Evolutionary conservation across 495 filamentous ascomycete genomes (phyloP), one percentile per base, ranked within the genome.

Genomic region (Penicillium taxi): DNA sequence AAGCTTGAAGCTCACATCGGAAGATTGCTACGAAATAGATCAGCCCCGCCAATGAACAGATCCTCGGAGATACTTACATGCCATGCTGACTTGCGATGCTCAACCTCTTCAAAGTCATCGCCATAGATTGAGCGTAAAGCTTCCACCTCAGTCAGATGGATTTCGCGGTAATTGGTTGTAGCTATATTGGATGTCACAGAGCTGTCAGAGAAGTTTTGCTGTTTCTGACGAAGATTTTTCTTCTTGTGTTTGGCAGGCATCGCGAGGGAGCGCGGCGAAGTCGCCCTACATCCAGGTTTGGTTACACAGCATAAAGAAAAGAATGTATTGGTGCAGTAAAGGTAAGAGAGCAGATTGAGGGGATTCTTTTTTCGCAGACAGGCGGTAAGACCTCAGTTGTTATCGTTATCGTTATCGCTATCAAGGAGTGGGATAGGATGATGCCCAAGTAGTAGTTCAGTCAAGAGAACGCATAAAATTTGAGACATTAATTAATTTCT

Each of bases 91-190:
- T 74, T 74, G 51, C 80, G 77, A 18, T 74, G 64, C 44, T 78
- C 74, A 38, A 88, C 77, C 43, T 86, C 75, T 47, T 78, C 64
- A 53, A 83, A 96, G 52, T 96, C 91, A 31, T 96, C 88, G 51
- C 81, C 83, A 52, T 91, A 98, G 26, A 98, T 95, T 4, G 93
- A 85, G 37, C 81, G 70, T 32, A 98, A 67, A 9, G 78, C 91
- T 60, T 93, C 80, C 22, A 90, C 68, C 66, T 98, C 91, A 53
- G 94, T 80, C 39, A 82, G 66, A 64, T 96, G 91, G 14, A 81
- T 77, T 53, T 91, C 80, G 27, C 79, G 72, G 59, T 96, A 94
- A 51, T 91, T 76, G 11, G 82, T 80, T 20, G 55, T 57, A 23
- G 51, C 39, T 33, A 52, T 39, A 21, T 61, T 57, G 24, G 54